Percentiles rank a stretch among this genome's conserved stretches.
Evolutionary conservation across 129 eudicot genomes (phyloP).

Genomic region (Chrysanthemum seticuspe): DNA sequence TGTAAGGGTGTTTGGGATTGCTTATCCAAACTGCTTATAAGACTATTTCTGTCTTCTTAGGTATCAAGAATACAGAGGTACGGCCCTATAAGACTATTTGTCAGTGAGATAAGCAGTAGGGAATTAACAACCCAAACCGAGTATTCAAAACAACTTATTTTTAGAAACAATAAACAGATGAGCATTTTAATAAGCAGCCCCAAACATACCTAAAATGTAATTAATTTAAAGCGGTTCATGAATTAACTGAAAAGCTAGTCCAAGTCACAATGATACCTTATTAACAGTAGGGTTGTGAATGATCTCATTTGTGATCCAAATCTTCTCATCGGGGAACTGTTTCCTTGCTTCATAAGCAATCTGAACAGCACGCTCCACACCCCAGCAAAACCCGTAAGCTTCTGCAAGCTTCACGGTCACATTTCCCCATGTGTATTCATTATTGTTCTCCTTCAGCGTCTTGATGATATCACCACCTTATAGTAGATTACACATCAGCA

Average conservation of each 20-base stretch:
- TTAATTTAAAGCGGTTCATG: too few relatives aligned
- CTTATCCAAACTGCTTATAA: too few relatives aligned
- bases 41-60: too few relatives aligned
- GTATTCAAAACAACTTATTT: too few relatives aligned
- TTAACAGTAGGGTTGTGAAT: constrained; percentile 94
- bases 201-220: too few relatives aligned
- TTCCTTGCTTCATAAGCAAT: constrained; percentile 41
- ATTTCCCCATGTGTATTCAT: constrained; percentile 78
- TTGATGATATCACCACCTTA: constrained; percentile 61
- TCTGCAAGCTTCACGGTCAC: constrained; percentile 42
- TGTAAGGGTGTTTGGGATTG: not conserved
- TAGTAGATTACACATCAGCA: constrained; percentile 1
- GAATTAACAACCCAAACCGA: too few relatives aligned
- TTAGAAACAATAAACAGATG: too few relatives aligned
- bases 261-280: constrained; percentile 42
- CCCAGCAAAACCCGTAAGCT: constrained; percentile 44
- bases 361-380: constrained; percentile 37
- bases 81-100: too few relatives aligned
- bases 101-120: too few relatives aligned
- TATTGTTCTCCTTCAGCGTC: constrained; percentile 82
- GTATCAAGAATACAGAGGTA: too few relatives aligned
- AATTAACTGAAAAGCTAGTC: too few relatives aligned
- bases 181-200: too few relatives aligned
- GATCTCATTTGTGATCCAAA: constrained; percentile 91
- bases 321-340: constrained; percentile 64